Evolutionary conservation across 2,329 filamentous ascomycete species (phyloP), one percentile per base, ranked within the genome.

Genomic region (Coleophoma cylindrospora): DNA sequence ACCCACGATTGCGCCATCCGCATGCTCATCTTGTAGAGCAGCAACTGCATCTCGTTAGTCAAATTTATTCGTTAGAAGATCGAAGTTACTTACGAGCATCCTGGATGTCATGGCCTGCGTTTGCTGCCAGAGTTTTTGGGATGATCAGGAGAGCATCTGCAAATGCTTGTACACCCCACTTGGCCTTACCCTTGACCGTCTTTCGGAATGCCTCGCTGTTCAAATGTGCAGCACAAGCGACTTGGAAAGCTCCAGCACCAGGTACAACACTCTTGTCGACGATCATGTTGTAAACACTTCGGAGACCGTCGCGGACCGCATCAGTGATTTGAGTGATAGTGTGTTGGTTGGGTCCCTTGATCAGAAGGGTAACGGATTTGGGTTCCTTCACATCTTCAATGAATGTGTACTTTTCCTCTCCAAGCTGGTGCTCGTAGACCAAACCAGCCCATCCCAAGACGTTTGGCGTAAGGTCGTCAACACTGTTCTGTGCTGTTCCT

Each of bases 331-430:
- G 94, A 13, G 88, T 84, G 63, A 99, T 99, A 54, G 92, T 97
- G 75, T 99, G 94, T 65, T 85, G 79, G 72, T 99, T 99, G 56
- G 94, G 94, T 21, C 94, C 94, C 78, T 97, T 99, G 78, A 99
- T 97, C 64, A 99, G 79, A 33, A 99, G 77, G 14, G 94, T 99
- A 43, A 99, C 94, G 1, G 92, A 96, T 76, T 99, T 99, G 55
- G 94, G 89, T 54, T 97, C 91, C 79, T 96, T 97, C 64, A 99
- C 94, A 62, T 99, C 94, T 72, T 99, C 94, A 54, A 99, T 80
- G 67, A 99, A 99, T 6, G 94, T 99, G 75, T 89, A 99, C 76
- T 99, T 99, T 77, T 99, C 94, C 77, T 99, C 94, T 55, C 94
- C 94, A 10, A 99, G 79, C 61, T 92, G 89, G 71, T 99, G 92